A percentile compares a stretch with the other conserved stretches of the same genome.
phyloP scores from a whole-genome alignment of 2,329 filamentous ascomycete species.

The Colletotrichum eremochloae region DNA sequence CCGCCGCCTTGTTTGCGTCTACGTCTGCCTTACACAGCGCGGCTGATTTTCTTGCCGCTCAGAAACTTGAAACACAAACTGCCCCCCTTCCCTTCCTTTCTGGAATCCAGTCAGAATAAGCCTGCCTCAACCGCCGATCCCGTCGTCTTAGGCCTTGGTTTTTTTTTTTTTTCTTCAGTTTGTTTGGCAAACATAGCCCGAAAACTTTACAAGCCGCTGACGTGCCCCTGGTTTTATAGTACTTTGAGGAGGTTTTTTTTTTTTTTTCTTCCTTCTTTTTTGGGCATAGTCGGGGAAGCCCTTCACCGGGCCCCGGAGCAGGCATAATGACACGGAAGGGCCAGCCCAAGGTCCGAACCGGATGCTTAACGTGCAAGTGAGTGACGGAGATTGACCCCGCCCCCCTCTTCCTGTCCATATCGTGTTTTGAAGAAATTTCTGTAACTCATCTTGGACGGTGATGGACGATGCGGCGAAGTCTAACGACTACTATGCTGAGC shows the following conservation, averaged over 20 bases:
- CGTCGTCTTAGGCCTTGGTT: not conserved
- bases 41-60: slow-evolving; percentile 15
- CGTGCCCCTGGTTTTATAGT: not conserved
- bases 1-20: not conserved
- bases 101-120: not conserved
- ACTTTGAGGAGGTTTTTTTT: not conserved
- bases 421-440: not conserved
- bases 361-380: slow-evolving; percentile 69
- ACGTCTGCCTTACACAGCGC: slow-evolving; percentile 8
- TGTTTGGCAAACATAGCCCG: not conserved
- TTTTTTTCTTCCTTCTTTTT: too few relatives aligned
- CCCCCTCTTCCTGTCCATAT: not conserved
- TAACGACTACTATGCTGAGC: not conserved
- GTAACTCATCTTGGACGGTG: not conserved
- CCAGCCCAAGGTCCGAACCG: slow-evolving; percentile 58
- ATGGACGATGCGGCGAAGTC: not conserved
- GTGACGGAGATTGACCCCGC: slow-evolving; percentile 41
- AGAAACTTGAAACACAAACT: slow-evolving; percentile 17
- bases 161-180: not conserved
- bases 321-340: slow-evolving; percentile 38
- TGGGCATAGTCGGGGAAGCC: not conserved
- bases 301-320: not conserved
- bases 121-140: not conserved
- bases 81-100: not conserved
- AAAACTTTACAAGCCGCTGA: not conserved